Conservation (phyloP, 2,329 filamentous ascomycete species). For the Pseudogymnoascus verrucosus region DNA sequence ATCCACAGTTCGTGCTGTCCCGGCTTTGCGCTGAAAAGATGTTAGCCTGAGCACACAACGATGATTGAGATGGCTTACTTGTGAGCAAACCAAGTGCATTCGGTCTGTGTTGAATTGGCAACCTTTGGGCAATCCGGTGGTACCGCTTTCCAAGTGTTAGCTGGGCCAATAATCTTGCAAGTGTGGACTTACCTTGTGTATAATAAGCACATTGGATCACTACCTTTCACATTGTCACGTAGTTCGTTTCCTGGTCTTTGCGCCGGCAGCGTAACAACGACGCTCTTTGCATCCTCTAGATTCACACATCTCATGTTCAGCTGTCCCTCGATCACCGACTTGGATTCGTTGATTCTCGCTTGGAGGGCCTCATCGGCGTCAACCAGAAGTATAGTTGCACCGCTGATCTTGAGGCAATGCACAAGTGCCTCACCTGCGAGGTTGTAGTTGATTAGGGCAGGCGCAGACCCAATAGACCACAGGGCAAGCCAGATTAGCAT, state of each 20-base stretch:
- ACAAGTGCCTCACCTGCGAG: slow-evolving; percentile 54
- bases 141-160: slow-evolving; percentile 43
- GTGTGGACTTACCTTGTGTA: slow-evolving; percentile 50
- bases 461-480: slow-evolving; percentile 58
- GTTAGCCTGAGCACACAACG: background rate
- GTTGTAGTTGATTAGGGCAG: slow-evolving; percentile 66
- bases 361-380: slow-evolving; percentile 47
- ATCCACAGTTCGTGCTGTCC: slow-evolving; percentile 20
- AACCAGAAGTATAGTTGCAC: slow-evolving; percentile 48
- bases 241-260: slow-evolving; percentile 47
- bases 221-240: slow-evolving; percentile 41
- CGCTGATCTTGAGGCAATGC: slow-evolving; percentile 55
- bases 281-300: slow-evolving; percentile 40
- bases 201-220: slow-evolving; percentile 55
- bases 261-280: slow-evolving; percentile 39
- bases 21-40: slow-evolving; percentile 15
- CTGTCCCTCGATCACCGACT: slow-evolving; percentile 38
- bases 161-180: background rate
- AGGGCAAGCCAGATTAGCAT: slow-evolving; percentile 57
- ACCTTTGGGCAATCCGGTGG: slow-evolving; percentile 68
- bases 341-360: slow-evolving; percentile 50
- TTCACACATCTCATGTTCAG: slow-evolving; percentile 47
- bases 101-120: slow-evolving; percentile 49
- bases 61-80: slow-evolving; percentile 13
- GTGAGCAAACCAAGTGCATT: slow-evolving; percentile 25